Conservation (phyloP, 2,329 filamentous ascomycete genomes). For the Talaromyces sp. region DNA sequence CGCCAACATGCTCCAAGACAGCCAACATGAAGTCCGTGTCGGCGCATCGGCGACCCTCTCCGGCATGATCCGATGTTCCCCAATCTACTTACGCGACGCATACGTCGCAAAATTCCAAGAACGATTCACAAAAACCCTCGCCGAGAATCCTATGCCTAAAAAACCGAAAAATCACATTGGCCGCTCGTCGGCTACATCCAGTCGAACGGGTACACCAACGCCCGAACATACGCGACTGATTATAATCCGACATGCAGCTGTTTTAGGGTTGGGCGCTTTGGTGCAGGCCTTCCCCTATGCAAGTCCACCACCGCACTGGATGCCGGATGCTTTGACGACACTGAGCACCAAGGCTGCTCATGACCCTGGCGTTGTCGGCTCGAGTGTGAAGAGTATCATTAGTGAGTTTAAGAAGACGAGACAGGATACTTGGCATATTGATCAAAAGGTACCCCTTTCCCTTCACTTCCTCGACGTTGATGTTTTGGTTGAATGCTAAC, state of each 20-base stretch:
- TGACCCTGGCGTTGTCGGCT: conserved; percentile 88
- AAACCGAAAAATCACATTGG: conserved; percentile 43
- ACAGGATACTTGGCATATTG: conserved; percentile 97
- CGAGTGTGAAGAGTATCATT: conserved; percentile 89
- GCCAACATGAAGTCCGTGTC: conserved; percentile 89
- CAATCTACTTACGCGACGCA: conserved; percentile 71
- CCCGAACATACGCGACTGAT: conserved; percentile 68
- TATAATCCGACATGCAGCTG: conserved; percentile 81
- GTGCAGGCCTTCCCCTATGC: conserved; percentile 96
- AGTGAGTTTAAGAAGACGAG: conserved; percentile 99
- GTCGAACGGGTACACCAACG: conserved; percentile 49
- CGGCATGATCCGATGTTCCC: conserved; percentile 97
- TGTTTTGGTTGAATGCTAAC: conserved; percentile 18
- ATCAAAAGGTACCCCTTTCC: conserved; percentile 73
- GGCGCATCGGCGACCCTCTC: conserved; percentile 90
- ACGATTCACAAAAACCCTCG: conserved; percentile 76
- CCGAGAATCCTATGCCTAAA: conserved; percentile 84
- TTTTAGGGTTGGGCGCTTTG: conserved; percentile 84
- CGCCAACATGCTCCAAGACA: conserved; percentile 89
- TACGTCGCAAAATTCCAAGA: conserved; percentile 73
- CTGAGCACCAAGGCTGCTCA: conserved; percentile 81
- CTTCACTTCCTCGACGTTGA: conserved; percentile 19
- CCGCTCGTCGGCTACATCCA: conserved; percentile 44
- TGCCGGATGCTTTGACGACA: conserved; percentile 86
- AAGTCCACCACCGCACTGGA: conserved; percentile 87